Conservation (phyloP, 306 rosid species). For the Casuarina cunninghamiana region DNA sequence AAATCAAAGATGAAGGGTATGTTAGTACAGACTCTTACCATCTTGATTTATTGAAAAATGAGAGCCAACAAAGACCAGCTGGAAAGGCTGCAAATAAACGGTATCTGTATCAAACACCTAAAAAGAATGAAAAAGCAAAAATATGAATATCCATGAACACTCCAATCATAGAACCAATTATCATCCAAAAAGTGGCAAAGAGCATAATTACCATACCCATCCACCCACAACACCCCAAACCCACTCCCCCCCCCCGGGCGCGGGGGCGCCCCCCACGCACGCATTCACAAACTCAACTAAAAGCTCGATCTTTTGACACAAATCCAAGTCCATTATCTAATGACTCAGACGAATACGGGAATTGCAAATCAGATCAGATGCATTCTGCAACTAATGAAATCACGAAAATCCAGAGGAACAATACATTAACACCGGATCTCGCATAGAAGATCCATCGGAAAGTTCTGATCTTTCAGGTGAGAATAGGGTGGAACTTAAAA, state of each 20-base stretch:
- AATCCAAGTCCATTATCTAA: not conserved
- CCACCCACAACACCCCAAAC: too few species aligned
- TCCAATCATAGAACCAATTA: not conserved
- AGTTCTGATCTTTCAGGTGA: not conserved
- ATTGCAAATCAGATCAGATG: slow-evolving; percentile 13
- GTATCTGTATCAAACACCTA: slow-evolving; percentile 19
- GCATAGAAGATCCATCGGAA: not conserved
- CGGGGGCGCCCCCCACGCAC: not conserved
- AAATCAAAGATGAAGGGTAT: not conserved
- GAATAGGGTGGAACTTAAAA: not conserved
- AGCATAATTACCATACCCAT: not conserved
- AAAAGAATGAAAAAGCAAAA: slow-evolving; percentile 4
- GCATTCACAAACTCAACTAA: too few species aligned
- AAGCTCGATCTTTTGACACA: not conserved
- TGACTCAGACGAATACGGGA: not conserved
- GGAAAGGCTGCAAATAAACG: not conserved
- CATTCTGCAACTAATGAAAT: not conserved
- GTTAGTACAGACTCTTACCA: slow-evolving; percentile 25
- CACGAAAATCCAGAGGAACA: not conserved
- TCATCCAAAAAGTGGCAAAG: not conserved
- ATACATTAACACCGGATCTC: not conserved
- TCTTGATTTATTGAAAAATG: slow-evolving; percentile 23
- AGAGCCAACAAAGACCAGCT: slow-evolving; percentile 14
- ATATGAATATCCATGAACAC: not conserved
- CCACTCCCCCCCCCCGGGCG: too few species aligned